phyloP scores from a whole-genome alignment of 495 filamentous ascomycete genomes.

The Cryomyces minteri region DNA sequence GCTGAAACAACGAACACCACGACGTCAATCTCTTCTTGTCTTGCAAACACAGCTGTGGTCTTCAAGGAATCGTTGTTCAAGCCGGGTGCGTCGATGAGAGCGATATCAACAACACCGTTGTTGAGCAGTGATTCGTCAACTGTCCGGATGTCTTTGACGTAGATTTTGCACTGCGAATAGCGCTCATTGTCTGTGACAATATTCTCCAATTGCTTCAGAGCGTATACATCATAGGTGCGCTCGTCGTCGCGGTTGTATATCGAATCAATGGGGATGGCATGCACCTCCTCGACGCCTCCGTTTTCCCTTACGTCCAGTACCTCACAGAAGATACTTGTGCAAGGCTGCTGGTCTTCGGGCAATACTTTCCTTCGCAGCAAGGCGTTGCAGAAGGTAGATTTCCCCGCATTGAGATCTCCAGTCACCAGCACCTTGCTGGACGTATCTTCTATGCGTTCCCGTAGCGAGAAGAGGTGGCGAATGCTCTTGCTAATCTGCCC shows the following conservation, averaged over 20 bases:
- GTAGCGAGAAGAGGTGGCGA: conserved; percentile 68
- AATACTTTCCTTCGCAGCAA: conserved; percentile 79
- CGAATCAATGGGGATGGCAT: conserved; percentile 56
- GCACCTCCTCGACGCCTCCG: conserved; percentile 77
- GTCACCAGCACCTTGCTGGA: conserved; percentile 97
- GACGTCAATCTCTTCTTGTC: conserved; percentile 97
- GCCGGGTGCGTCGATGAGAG: conserved; percentile 89
- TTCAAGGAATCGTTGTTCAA: conserved; percentile 91
- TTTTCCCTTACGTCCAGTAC: conserved; percentile 88
- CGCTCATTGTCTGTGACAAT: conserved; percentile 74
- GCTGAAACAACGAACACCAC: conserved; percentile 97
- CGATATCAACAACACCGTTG: conserved; percentile 96
- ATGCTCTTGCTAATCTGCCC: conserved; percentile 87
- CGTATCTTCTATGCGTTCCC: conserved; percentile 91
- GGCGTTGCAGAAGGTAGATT: conserved; percentile 97
- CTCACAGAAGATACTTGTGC: conserved; percentile 96
- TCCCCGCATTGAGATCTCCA: conserved; percentile 91
- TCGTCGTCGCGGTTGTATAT: conserved; percentile 83
- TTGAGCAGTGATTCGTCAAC: conserved; percentile 90
- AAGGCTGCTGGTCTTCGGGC: conserved; percentile 96
- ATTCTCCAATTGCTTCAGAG: conserved; percentile 58
- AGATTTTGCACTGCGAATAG: conserved; percentile 92
- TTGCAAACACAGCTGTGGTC: conserved; percentile 88
- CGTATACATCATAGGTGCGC: conserved; percentile 76
- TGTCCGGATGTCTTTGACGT: conserved; percentile 76